Percentiles rank a stretch among this genome's conserved stretches.
Conservation (phyloP, 805 yeast genomes). For the Monosporozyma unispora region DNA sequence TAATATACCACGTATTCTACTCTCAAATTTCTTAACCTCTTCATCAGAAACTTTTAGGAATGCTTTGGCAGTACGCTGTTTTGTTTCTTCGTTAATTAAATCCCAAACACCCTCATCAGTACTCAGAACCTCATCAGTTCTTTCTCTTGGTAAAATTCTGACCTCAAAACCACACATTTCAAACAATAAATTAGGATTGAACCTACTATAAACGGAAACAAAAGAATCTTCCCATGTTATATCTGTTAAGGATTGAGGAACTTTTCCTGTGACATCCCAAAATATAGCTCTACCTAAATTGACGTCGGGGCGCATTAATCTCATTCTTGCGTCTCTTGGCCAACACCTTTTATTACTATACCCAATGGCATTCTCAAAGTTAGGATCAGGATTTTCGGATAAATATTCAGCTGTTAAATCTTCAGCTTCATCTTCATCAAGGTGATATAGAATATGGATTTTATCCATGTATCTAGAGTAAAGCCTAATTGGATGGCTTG, state of each 20-base stretch:
- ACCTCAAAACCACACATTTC: constrained; percentile 95
- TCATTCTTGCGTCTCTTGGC: constrained; percentile 91
- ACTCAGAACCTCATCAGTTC: constrained; percentile 46
- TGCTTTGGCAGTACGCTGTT: constrained; percentile 85
- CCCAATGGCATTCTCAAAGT: constrained; percentile 75
- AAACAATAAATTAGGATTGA: constrained; percentile 81
- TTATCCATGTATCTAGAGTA: constrained; percentile 80
- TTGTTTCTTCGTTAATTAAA: constrained; percentile 55
- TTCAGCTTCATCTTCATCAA: constrained; percentile 61
- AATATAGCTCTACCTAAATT: constrained; percentile 84
- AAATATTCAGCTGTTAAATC: constrained; percentile 69
- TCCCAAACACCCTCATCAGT: constrained; percentile 90
- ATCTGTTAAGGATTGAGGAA: constrained; percentile 66
- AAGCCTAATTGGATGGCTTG: constrained; percentile 63
- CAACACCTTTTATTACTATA: constrained; percentile 87
- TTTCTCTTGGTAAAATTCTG: constrained; percentile 66
- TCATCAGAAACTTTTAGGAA: constrained; percentile 73
- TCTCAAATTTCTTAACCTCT: constrained; percentile 71
- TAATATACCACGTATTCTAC: constrained; percentile 76
- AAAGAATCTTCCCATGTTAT: constrained; percentile 72
- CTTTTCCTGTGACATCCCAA: constrained; percentile 77
- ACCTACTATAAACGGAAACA: constrained; percentile 83
- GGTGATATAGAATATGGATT: constrained; percentile 69
- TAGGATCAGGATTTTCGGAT: constrained; percentile 85
- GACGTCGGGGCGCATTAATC: constrained; percentile 82